Conservation (phyloP, 768 basidiomycete species). For the Nidularia pulvinata region DNA sequence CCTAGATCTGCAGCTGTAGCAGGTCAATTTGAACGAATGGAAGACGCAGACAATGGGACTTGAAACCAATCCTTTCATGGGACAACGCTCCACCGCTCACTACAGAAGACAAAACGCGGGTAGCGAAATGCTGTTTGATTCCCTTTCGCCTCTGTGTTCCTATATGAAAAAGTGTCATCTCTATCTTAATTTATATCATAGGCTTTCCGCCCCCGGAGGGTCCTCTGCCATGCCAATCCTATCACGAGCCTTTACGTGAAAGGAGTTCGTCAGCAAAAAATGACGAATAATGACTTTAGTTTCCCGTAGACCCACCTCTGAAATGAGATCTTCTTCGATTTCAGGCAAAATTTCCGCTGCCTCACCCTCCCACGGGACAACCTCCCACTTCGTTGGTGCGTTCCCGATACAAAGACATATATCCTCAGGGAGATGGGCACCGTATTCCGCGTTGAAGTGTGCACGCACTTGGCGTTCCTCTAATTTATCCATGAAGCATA, state of each 20-base stretch:
- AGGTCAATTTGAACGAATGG: no score
- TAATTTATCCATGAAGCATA: conserved; percentile 15
- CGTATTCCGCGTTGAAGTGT: conserved; percentile 74
- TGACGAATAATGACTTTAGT: background rate
- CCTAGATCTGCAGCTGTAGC: no score
- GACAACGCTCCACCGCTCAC: no score
- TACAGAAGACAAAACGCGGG: no score
- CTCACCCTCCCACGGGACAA: conserved; percentile 58
- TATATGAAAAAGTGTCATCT: no score
- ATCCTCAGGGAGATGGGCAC: conserved; percentile 74
- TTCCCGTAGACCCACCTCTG: conserved; percentile 35
- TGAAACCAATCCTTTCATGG: no score
- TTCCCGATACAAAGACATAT: conserved; percentile 79
- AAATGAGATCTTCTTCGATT: conserved; percentile 58
- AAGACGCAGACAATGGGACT: no score
- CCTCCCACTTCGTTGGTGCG: conserved; percentile 71
- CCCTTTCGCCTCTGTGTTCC: no score
- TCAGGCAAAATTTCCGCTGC: conserved; percentile 58
- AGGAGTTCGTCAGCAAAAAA: no score
- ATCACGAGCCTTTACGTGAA: background rate
- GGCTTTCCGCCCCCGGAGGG: background rate
- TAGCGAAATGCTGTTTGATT: no score
- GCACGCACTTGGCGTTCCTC: conserved; percentile 69
- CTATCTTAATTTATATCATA: background rate
- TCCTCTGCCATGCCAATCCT: background rate